Base-by-base conservation (phyloP, 371 early-diverging fungal genomes). In the Mortierella sp. region DNA sequence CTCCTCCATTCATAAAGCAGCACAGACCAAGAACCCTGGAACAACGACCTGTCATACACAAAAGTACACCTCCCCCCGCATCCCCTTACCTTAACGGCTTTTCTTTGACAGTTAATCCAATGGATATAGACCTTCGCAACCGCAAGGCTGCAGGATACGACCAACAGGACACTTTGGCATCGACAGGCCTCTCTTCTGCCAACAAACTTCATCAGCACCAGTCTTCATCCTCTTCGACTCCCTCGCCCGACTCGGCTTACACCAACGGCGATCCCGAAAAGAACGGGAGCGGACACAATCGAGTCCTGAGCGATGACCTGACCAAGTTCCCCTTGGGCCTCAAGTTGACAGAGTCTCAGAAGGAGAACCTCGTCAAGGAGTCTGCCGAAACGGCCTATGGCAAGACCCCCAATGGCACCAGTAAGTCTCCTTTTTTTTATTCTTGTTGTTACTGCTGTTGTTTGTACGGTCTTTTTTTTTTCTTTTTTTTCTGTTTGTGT, bases 401-500 rank as follows among this genome's bases (percentile, higher is more conserved):
- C 73, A 89, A 90, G 67, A 91, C 91, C 0, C 90, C 90, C 63
- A 88, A 88, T 69, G 90, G 89, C 66, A 88, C 86, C 68, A 88
- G 90, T 91, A 88, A 70, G 76, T 68, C 41, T 53, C 2, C 37
- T 45, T 41, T 29, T 44, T 65, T 24, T 4, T 0, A 22, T 43
- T 64, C 22, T 70, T 41, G 50, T 53, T 70, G 16, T 31, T 61
- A 39, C 4, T 50, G 22, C 11, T n/a, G 41, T 52, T 47, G 22
- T 22, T n/a, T 2, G 22, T 31, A 34, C 31, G 31, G 16, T 11
- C 45, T 45, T 4, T 55, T 39, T 52, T 50, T 5, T 63, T 29
- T 64, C 22, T 71, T 39, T 34, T 53, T 66, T 37, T 44, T 66
- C 48, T 9, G 29, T n/a, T 26, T 43, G 44, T 68, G 2, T 29